A percentile compares a stretch with the other conserved stretches of the same genome.
phyloP scores from a whole-genome alignment of 768 basidiomycete genomes.

The Lactarius tabidus region DNA sequence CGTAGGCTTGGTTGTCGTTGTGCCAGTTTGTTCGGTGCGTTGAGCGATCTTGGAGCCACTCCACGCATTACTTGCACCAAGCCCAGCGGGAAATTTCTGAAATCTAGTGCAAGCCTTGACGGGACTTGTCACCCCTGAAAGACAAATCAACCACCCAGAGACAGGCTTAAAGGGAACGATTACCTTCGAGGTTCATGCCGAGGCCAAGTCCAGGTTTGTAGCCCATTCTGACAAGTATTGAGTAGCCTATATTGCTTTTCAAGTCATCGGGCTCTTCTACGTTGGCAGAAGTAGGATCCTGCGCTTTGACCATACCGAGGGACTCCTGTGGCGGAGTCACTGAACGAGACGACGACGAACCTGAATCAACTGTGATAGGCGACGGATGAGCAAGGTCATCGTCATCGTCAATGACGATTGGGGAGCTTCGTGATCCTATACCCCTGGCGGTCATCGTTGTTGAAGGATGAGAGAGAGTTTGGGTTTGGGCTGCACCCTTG shows the following conservation, averaged over 20 bases:
- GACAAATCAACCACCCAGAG: slow-evolving; percentile 22
- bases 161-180: slow-evolving; percentile 4
- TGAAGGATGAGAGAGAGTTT: background rate
- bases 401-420: slow-evolving; percentile 25
- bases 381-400: slow-evolving; percentile 9
- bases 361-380: background rate
- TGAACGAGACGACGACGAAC: background rate
- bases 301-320: background rate
- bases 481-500: background rate
- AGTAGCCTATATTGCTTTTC: slow-evolving; percentile 18
- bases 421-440: slow-evolving; percentile 21
- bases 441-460: slow-evolving; percentile 16
- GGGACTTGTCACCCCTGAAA: slow-evolving; percentile 18
- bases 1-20: background rate
- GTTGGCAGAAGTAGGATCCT: background rate
- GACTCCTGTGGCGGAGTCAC: slow-evolving; percentile 4
- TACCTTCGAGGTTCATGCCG: slow-evolving; percentile 25
- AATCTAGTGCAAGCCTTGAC: slow-evolving; percentile 5
- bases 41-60: background rate
- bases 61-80: slow-evolving; percentile 5
- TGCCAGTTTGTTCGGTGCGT: background rate
- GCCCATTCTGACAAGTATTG: slow-evolving; percentile 25
- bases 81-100: background rate
- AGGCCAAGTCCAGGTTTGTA: slow-evolving; percentile 24
- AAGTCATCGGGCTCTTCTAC: background rate